phyloP scores from a whole-genome alignment of 331 rosid species.

The Quercus phellos region DNA sequence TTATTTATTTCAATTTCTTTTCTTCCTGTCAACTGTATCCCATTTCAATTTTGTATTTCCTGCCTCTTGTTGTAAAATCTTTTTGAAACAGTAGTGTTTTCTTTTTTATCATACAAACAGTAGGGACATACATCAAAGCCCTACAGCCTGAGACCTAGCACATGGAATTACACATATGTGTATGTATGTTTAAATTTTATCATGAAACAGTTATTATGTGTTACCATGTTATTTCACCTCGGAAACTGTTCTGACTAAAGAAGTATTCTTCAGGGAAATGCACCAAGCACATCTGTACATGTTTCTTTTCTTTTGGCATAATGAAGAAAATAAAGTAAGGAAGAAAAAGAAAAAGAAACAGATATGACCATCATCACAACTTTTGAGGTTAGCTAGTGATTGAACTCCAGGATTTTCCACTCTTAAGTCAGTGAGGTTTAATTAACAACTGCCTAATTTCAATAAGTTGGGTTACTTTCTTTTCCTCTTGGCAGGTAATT shows the following conservation, averaged over 20 bases:
- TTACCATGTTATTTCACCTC: not conserved
- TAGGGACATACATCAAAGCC: not conserved
- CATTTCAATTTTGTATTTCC: too few relatives aligned
- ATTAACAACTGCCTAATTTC: constrained; percentile 6
- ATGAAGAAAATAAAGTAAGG: not conserved
- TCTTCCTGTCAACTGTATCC: too few relatives aligned
- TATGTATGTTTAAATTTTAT: not conserved
- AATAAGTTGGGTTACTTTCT: constrained; percentile 1
- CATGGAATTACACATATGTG: not conserved
- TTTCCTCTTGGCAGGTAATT: constrained; percentile 9
- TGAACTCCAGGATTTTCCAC: constrained; percentile 18
- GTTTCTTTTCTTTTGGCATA: not conserved
- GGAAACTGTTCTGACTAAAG: not conserved
- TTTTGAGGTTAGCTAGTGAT: constrained; percentile 24
- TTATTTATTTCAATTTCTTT: too few relatives aligned
- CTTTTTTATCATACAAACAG: not conserved
- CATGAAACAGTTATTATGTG: not conserved
- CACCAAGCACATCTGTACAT: not conserved
- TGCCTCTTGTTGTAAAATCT: too few relatives aligned
- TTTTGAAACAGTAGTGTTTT: too few relatives aligned
- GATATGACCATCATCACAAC: constrained; percentile 12
- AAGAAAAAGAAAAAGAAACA: constrained; percentile 1
- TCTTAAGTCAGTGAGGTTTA: constrained; percentile 18
- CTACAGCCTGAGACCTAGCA: not conserved
- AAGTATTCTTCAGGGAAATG: not conserved